Evolutionary conservation across 305 asterid genomes (phyloP).

Genomic region (Fraxinus angustifolia): DNA sequence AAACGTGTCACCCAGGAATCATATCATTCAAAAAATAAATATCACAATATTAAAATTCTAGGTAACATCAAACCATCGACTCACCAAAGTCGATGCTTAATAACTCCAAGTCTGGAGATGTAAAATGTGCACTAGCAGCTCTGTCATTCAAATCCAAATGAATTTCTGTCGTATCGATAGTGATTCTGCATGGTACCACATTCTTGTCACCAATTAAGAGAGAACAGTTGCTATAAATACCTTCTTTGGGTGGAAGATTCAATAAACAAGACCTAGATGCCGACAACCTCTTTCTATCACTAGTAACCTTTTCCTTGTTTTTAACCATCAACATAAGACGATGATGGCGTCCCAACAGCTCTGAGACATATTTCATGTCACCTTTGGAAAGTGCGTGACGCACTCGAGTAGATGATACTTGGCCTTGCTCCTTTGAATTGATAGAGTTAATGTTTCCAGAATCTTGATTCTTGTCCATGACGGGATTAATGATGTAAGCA

Average conservation of each 20-base stretch:
- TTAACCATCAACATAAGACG: slow-evolving; percentile 49
- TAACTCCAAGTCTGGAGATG: slow-evolving; percentile 36
- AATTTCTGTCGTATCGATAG: slow-evolving; percentile 47
- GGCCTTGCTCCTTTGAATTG: slow-evolving; percentile 68
- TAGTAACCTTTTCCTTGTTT: slow-evolving; percentile 27
- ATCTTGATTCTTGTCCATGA: slow-evolving; percentile 71
- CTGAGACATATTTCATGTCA: slow-evolving; percentile 70
- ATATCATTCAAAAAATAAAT: not conserved
- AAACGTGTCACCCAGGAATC: not conserved
- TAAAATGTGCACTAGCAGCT: slow-evolving; percentile 32
- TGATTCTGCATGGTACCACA: slow-evolving; percentile 54
- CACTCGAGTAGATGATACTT: slow-evolving; percentile 89
- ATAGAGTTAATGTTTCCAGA: slow-evolving; percentile 19
- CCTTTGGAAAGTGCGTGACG: slow-evolving; percentile 77
- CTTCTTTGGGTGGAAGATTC: slow-evolving; percentile 85
- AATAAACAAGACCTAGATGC: slow-evolving; percentile 66
- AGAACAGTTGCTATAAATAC: slow-evolving; percentile 60
- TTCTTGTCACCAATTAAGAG: slow-evolving; percentile 42
- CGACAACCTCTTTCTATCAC: slow-evolving; percentile 43
- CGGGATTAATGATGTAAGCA: slow-evolving; percentile 62
- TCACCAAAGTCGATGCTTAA: slow-evolving; percentile 68
- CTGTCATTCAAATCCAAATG: slow-evolving; percentile 63
- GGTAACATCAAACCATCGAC: slow-evolving; percentile 20
- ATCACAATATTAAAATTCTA: not conserved
- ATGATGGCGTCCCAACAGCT: slow-evolving; percentile 80